phyloP scores from a whole-genome alignment of 2,329 filamentous ascomycete species.

The Salinomyces thailandicus region DNA sequence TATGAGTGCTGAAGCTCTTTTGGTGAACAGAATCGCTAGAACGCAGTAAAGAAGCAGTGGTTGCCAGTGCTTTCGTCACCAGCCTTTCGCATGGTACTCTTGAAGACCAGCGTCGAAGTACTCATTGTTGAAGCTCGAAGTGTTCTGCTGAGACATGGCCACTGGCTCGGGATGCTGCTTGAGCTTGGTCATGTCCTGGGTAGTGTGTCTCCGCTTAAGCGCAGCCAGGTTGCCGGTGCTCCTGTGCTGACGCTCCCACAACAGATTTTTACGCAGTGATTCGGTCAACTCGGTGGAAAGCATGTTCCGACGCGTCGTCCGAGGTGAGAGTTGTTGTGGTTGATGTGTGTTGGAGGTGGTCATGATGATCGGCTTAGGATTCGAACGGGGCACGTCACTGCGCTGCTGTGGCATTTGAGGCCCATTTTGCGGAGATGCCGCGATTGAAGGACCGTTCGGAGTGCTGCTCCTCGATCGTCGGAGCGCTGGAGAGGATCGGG shows the following conservation, averaged over 20 bases:
- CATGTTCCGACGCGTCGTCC: conserved; percentile 91
- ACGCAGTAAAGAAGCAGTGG: conserved; percentile 14
- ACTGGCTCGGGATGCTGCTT: conserved; percentile 64
- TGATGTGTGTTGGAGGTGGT: conserved; percentile 59
- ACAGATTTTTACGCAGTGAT: conserved; percentile 77
- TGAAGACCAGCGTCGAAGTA: conserved; percentile 75
- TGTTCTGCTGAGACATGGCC: conserved; percentile 27
- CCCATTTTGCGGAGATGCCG: conserved; percentile 40
- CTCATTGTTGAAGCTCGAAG: conserved; percentile 64
- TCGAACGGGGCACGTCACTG: conserved; percentile 2
- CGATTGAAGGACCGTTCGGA: conserved; percentile 58
- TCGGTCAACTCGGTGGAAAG: conserved; percentile 88
- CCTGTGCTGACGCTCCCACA: conserved; percentile 94
- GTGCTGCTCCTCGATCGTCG: conserved; percentile 53
- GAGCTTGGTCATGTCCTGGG: conserved; percentile 81
- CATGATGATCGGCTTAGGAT: conserved; percentile 62
- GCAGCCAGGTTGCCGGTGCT: conserved; percentile 79
- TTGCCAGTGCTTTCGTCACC: conserved; percentile 44
- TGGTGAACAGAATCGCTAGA: conserved; percentile 16
- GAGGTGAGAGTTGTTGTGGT: conserved; percentile 60
- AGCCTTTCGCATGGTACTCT: conserved; percentile 77
- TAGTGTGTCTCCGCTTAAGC: conserved; percentile 80
- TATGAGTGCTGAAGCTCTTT: not conserved
- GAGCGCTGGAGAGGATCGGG: conserved; percentile 44
- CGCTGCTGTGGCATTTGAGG: conserved; percentile 29